Evolutionary conservation across 441 rosid species (phyloP).

Genomic region (Erodium moschatum): DNA sequence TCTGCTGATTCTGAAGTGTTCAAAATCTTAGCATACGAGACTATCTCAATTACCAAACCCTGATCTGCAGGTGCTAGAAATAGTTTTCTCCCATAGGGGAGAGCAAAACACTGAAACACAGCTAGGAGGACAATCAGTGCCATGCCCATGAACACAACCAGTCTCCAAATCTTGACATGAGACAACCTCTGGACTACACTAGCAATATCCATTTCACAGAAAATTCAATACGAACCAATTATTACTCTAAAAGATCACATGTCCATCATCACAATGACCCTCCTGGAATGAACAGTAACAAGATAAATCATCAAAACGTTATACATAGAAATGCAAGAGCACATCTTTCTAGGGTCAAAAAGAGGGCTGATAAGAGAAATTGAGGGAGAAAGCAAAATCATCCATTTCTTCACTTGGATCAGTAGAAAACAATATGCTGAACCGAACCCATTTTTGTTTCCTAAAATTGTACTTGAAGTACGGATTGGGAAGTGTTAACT

Average conservation of each 20-base stretch:
- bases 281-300: slow-evolving; percentile 2
- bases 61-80: slow-evolving; percentile 20
- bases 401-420: background rate
- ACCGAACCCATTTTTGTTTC: background rate
- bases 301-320: background rate
- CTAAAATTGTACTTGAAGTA: background rate
- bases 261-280: slow-evolving; percentile 1
- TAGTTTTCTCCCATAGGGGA: slow-evolving; percentile 29
- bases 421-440: background rate
- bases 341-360: background rate
- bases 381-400: background rate
- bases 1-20: slow-evolving; percentile 20
- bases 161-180: slow-evolving; percentile 35
- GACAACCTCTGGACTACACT: slow-evolving; percentile 26
- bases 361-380: background rate
- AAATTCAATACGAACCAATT: slow-evolving; percentile 10
- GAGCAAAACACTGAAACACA: slow-evolving; percentile 37
- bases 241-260: background rate
- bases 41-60: slow-evolving; percentile 21
- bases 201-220: slow-evolving; percentile 31
- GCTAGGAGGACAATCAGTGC: slow-evolving; percentile 27
- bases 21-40: slow-evolving; percentile 22
- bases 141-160: slow-evolving; percentile 33
- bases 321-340: slow-evolving; percentile 1
- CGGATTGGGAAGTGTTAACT: background rate